These are phyloP conservation scores for Plantago major DNA, from an alignment of 257 asterid genomes.

Conservation along the genomic window DNA sequence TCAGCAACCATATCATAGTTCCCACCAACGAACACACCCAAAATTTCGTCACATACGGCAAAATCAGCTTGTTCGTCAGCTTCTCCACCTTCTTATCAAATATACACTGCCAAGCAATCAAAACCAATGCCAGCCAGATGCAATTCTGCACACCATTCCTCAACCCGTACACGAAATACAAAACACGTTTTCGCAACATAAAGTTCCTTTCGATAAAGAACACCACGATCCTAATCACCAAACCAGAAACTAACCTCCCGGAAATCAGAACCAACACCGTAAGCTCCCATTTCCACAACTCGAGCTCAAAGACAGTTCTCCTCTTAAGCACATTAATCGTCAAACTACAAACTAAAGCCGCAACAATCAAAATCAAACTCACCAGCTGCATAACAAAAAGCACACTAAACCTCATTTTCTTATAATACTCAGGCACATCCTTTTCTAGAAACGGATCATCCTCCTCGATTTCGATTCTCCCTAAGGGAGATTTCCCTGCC, in stretches of 20 bases:
- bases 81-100: slow-evolving; percentile 24
- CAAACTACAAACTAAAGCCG: slow-evolving; percentile 19
- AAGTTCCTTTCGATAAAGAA: slow-evolving; percentile 30
- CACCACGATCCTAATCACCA: slow-evolving; percentile 29
- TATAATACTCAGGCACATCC: slow-evolving; percentile 27
- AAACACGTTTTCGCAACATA: slow-evolving; percentile 24
- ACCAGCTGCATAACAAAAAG: slow-evolving; percentile 16
- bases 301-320: slow-evolving; percentile 16
- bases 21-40: slow-evolving; percentile 21
- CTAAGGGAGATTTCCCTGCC: background rate
- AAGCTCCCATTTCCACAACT: slow-evolving; percentile 35
- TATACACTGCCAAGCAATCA: slow-evolving; percentile 26
- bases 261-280: slow-evolving; percentile 28
- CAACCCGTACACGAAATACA: slow-evolving; percentile 37
- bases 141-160: slow-evolving; percentile 30
- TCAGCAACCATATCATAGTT: slow-evolving; percentile 25
- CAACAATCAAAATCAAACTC: slow-evolving; percentile 24
- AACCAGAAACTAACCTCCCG: slow-evolving; percentile 32
- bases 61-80: slow-evolving; percentile 4
- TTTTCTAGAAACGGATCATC: slow-evolving; percentile 28
- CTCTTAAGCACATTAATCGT: slow-evolving; percentile 8
- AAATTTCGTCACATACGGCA: slow-evolving; percentile 12
- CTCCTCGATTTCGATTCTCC: slow-evolving; percentile 37
- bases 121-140: slow-evolving; percentile 27
- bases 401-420: slow-evolving; percentile 9